phyloP scores from a whole-genome alignment of 805 yeast genomes.

The Wickerhamiella brachini region DNA sequence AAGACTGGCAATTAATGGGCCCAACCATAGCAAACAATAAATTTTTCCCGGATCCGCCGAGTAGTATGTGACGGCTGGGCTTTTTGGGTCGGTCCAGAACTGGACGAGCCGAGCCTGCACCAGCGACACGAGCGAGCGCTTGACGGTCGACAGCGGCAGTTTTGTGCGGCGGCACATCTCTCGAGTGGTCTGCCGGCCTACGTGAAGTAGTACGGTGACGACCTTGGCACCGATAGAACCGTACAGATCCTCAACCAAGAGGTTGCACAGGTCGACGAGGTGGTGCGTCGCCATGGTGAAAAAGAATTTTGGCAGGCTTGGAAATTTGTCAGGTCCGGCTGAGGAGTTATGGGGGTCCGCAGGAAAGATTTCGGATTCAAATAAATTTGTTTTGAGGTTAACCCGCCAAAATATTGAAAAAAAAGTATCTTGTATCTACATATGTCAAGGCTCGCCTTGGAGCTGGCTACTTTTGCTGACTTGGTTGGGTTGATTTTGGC shows the following conservation, averaged over 20 bases:
- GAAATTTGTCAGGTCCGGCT: neutral
- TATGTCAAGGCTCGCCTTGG: too few relatives aligned
- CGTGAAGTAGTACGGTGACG: slow-evolving; percentile 44
- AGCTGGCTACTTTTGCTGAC: too few relatives aligned
- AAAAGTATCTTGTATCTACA: too few relatives aligned
- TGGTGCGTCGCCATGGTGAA: slow-evolving; percentile 7
- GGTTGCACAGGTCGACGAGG: slow-evolving; percentile 18
- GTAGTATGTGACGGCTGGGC: slow-evolving; percentile 30
- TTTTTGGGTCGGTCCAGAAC: slow-evolving; percentile 32
- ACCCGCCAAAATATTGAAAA: too few relatives aligned
- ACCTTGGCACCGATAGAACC: slow-evolving; percentile 66
- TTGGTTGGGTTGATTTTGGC: too few relatives aligned
- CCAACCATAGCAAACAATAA: slow-evolving; percentile 54
- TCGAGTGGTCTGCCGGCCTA: slow-evolving; percentile 48
- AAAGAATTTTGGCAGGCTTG: slow-evolving; percentile 1
- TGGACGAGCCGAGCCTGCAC: slow-evolving; percentile 67
- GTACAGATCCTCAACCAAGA: slow-evolving; percentile 26
- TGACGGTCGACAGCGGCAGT: slow-evolving; percentile 38
- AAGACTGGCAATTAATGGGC: slow-evolving; percentile 47
- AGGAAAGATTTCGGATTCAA: too few relatives aligned
- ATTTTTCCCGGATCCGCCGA: slow-evolving; percentile 51
- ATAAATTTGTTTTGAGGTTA: too few relatives aligned
- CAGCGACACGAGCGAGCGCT: slow-evolving; percentile 57
- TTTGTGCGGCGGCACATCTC: slow-evolving; percentile 38
- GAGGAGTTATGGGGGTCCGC: too few relatives aligned